Evolutionary conservation across 768 basidiomycete species (phyloP).

Genomic region (Epithele typhae): DNA sequence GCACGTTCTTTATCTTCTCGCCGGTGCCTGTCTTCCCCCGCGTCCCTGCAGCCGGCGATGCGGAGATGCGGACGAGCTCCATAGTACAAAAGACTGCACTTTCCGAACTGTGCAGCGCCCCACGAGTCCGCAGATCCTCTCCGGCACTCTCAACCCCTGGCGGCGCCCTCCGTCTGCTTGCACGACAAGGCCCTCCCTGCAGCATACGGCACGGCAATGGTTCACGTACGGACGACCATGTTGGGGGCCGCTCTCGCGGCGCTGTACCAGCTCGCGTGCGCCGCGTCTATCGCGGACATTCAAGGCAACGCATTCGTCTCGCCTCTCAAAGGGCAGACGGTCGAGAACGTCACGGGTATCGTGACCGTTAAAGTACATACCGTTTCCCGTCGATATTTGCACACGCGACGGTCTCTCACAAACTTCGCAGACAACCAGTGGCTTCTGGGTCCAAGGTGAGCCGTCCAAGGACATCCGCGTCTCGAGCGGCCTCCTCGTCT

Average conservation of each 20-base stretch:
- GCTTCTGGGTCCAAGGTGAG: slow-evolving; percentile 45
- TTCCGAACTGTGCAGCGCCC: neutral
- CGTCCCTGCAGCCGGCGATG: too few species aligned
- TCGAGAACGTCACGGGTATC: slow-evolving; percentile 23
- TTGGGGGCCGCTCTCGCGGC: neutral
- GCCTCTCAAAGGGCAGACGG: slow-evolving; percentile 22
- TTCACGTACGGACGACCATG: neutral
- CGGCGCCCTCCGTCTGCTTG: neutral
- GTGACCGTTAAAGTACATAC: slow-evolving; percentile 22
- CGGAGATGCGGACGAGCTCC: too few species aligned
- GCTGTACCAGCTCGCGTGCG: slow-evolving; percentile 2
- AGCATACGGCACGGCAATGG: neutral
- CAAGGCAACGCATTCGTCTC: slow-evolving; percentile 27
- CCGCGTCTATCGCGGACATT: slow-evolving; percentile 23
- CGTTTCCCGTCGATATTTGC: neutral
- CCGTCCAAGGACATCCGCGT: slow-evolving; percentile 37
- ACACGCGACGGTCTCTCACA: too few species aligned
- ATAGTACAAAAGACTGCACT: too few species aligned
- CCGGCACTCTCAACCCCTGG: neutral
- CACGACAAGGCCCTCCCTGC: neutral
- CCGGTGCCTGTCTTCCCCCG: too few species aligned
- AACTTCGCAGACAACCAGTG: slow-evolving; percentile 28
- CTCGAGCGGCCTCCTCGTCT: slow-evolving; percentile 49
- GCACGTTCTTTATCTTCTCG: too few species aligned
- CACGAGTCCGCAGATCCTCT: neutral